Evolutionary conservation across 192 early-diverging fungal genomes (phyloP).

Genomic region (Coemansia aciculifera): DNA sequence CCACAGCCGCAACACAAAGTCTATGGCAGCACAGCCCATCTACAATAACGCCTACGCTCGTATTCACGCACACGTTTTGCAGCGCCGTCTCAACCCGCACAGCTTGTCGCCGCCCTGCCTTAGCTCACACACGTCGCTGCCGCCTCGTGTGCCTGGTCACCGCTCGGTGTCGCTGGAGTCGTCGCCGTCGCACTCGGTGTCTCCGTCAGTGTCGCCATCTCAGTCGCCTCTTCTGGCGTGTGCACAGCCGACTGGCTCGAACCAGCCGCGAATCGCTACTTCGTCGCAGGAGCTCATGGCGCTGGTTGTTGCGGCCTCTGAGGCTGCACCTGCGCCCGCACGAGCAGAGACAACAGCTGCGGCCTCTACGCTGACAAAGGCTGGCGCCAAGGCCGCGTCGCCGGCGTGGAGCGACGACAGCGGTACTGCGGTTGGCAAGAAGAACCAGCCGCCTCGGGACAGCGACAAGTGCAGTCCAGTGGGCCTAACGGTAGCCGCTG

Average conservation of each 20-base stretch:
- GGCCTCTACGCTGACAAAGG: neutral
- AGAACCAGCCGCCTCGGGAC: neutral
- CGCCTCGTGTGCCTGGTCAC: neutral
- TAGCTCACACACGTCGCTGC: slow-evolving; percentile 1
- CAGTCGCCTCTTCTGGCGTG: slow-evolving; percentile 1
- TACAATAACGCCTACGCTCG: neutral
- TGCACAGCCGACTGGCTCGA: neutral
- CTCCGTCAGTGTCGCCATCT: neutral
- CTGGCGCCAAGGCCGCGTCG: neutral
- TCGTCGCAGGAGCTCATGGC: slow-evolving; percentile 35
- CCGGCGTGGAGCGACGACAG: slow-evolving; percentile 13
- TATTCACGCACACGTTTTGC: slow-evolving; percentile 13
- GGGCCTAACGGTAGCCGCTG: neutral
- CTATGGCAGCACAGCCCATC: slow-evolving; percentile 15
- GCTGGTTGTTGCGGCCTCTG: slow-evolving; percentile 38
- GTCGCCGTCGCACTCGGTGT: neutral
- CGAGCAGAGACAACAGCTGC: neutral
- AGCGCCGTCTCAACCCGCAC: slow-evolving; percentile 17
- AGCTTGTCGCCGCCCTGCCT: slow-evolving; percentile 25
- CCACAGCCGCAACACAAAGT: slow-evolving; percentile 53
- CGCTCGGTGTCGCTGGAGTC: neutral
- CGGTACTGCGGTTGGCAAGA: neutral
- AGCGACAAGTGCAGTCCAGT: neutral
- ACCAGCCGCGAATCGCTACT: neutral
- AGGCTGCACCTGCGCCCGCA: slow-evolving; percentile 11